Percentiles rank a stretch among this genome's conserved stretches.
Evolutionary conservation across 129 eudicot species (phyloP).

Genomic region (Saposhnikovia divaricata): DNA sequence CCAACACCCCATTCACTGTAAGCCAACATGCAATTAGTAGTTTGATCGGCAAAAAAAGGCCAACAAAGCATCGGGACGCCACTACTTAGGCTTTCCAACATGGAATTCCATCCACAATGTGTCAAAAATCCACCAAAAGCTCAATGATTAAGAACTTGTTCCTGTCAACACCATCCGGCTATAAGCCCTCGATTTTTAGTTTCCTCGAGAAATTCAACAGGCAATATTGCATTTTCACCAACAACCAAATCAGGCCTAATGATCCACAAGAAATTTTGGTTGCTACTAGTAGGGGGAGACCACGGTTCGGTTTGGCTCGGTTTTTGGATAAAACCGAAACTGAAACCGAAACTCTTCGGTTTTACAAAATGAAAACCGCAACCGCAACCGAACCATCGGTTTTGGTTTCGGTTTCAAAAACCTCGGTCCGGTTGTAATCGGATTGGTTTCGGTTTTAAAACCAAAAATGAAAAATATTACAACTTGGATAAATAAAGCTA

Average conservation of each 20-base stretch:
- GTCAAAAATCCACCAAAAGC: constrained; percentile 7
- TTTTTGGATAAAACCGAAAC: no score
- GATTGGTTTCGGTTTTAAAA: no score
- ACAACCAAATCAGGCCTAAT: background rate
- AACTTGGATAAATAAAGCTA: no score
- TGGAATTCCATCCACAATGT: constrained; percentile 9
- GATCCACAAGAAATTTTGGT: constrained; percentile 7
- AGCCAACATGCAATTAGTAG: background rate
- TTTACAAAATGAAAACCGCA: no score
- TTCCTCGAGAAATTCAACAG: background rate
- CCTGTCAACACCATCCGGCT: background rate
- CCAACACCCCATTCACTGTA: background rate
- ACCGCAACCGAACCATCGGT: no score
- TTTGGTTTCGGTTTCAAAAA: no score
- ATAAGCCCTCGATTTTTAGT: background rate
- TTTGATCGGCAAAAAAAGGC: background rate
- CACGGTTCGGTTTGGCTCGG: no score
- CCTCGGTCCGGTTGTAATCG: no score
- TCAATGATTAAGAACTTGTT: background rate
- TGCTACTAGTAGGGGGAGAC: background rate
- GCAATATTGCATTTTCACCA: background rate
- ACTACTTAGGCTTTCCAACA: background rate
- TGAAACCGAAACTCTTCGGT: no score
- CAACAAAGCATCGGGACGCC: constrained; percentile 8
- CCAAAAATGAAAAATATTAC: no score